Base-by-base conservation (phyloP, 768 basidiomycete genomes). In the Xerocomellus amylosporus region DNA sequence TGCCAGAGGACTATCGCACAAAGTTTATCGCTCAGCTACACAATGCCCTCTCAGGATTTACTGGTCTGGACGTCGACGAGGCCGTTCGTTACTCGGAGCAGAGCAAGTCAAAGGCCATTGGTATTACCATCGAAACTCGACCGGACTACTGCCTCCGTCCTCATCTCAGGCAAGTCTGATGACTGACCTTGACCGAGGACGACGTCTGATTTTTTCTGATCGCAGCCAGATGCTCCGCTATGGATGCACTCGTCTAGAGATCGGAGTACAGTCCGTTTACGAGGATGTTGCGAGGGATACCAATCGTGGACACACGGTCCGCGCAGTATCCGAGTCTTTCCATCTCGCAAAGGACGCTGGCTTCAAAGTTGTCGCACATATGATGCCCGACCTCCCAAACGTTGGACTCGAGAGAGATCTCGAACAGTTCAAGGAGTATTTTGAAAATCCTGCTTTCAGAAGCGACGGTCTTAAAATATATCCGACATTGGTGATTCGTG, bases 371-470 rank as follows among this genome's bases (percentile, higher is more conserved):
- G 97, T 99, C 28, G 95, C 95, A 19, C 97, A 99, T 69, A 98
- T 98, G 97, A 99, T 99, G 95, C 94, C 95, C 14, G 96, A 99
- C 71, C 81, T 98, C 9, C 96, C 96, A 9, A 99, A 99, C 68
- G 92, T 98, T 53, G 97, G 97, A 33, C 81, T 96, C 55, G 97
- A 98, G 75, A 85, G 97, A 53, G 97, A 99, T 72, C 82, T 99
- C 44, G 94, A 94, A 65, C 97, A 98, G 66, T 99, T 99, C 81
- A 95, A 97, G 70, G 97, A 98, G 69, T 99, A 94, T 71, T 99
- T 99, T 64, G 97, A 99, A 75, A 98, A 97, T 67, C 97, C 97
- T 12, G 90, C 90, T 0, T 99, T 98, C 75, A 79, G 97, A 58
- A 94, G 93, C 47, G 97, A 99, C 66, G 97, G 97, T 1, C 78